Evolutionary conservation across 1,284 basidiomycete species (phyloP).

Genomic region (Irpex sp.): DNA sequence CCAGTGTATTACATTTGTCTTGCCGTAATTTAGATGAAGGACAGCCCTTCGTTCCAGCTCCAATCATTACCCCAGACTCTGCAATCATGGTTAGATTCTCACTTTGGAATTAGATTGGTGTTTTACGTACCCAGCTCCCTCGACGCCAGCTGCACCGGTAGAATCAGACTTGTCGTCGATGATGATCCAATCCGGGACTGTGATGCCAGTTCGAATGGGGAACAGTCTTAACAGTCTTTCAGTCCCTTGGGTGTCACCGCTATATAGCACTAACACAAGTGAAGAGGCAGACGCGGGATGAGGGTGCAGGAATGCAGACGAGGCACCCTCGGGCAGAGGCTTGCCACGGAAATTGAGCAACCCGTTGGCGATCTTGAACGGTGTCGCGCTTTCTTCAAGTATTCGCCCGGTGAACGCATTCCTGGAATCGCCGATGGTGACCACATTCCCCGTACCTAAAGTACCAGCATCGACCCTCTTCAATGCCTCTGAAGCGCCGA

Average conservation of each 20-base stretch:
- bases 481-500: constrained; percentile 42
- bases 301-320: constrained; percentile 68
- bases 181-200: constrained; percentile 74
- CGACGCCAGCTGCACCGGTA: constrained; percentile 66
- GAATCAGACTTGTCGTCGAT: constrained; percentile 47
- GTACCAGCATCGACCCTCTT: constrained; percentile 4
- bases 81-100: constrained; percentile 1
- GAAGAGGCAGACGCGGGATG: constrained; percentile 44
- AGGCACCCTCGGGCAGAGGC: constrained; percentile 27
- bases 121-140: constrained; percentile 62
- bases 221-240: constrained; percentile 70
- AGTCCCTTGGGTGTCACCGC: constrained; percentile 51
- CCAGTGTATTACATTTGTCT: constrained; percentile 32
- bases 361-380: constrained; percentile 26
- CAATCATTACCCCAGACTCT: constrained; percentile 48
- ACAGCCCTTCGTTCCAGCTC: constrained; percentile 57
- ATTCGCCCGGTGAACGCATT: constrained; percentile 16
- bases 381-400: constrained; percentile 23
- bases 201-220: constrained; percentile 76
- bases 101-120: constrained; percentile 2
- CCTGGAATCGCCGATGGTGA: constrained; percentile 44
- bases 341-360: constrained; percentile 17
- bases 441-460: constrained; percentile 48
- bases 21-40: constrained; percentile 39
- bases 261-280: constrained; percentile 56